These are phyloP conservation scores for Lepidium africanum DNA, from an alignment of 345 rosid species.

Conservation along the genomic window DNA sequence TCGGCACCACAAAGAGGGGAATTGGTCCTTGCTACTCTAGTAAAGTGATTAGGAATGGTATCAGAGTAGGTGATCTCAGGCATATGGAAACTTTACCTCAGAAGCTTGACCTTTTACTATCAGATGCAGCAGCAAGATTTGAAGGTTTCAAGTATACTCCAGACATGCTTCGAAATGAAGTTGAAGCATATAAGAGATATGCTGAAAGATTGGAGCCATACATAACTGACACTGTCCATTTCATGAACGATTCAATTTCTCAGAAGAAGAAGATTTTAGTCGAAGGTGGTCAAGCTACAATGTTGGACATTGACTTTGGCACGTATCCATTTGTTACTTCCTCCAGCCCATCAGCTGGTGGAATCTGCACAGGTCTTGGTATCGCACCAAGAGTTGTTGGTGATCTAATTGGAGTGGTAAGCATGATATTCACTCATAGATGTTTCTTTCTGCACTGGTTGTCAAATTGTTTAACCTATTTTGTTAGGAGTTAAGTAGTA, in stretches of 20 bases:
- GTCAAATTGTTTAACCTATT: not conserved
- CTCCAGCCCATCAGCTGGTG: conserved; percentile 97
- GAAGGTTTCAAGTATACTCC: conserved; percentile 56
- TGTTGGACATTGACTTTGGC: conserved; percentile 94
- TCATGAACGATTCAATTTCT: conserved; percentile 67
- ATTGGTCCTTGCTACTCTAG: conserved; percentile 91
- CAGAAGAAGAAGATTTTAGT: conserved; percentile 81
- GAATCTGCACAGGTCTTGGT: conserved; percentile 92
- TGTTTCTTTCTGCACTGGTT: not conserved
- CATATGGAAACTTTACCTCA: conserved; percentile 91
- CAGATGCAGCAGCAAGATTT: conserved; percentile 81
- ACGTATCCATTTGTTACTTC: conserved; percentile 98
- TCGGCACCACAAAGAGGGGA: conserved; percentile 93
- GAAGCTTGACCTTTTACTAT: conserved; percentile 67
- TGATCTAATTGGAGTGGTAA: conserved; percentile 91
- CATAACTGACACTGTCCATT: conserved; percentile 78
- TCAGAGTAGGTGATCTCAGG: conserved; percentile 86
- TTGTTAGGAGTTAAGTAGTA: not conserved
- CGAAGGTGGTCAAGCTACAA: conserved; percentile 99
- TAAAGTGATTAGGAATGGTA: conserved; percentile 79
- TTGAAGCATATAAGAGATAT: conserved; percentile 80
- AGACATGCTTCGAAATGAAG: conserved; percentile 76
- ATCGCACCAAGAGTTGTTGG: conserved; percentile 89
- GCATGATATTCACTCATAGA: conserved; percentile 13
- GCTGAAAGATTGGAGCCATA: conserved; percentile 92